A percentile compares a stretch with the other conserved stretches of the same genome.
These are phyloP conservation scores for Beauveria pseudobassiana DNA, from an alignment of 2,329 filamentous ascomycete genomes.

Conservation along the genomic window DNA sequence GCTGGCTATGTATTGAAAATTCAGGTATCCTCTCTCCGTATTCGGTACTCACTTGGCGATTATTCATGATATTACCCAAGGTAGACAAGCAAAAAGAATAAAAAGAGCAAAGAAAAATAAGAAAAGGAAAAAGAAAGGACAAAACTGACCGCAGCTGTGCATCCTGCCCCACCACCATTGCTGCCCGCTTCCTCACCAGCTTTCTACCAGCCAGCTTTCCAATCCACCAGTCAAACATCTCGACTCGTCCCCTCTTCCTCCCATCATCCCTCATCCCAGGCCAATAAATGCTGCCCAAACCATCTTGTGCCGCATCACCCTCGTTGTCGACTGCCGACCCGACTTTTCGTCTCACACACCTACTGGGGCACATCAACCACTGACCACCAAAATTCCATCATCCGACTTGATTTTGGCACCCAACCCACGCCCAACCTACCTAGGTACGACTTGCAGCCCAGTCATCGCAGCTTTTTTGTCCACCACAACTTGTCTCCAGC, in stretches of 20 bases:
- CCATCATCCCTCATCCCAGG: not conserved
- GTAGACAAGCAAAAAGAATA: no score
- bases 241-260: not conserved
- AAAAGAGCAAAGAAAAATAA: no score
- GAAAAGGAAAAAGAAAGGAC: no score
- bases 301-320: not conserved
- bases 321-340: not conserved
- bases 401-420: conserved; percentile 8
- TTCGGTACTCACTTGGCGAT: no score
- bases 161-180: not conserved
- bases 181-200: not conserved
- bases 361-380: not conserved
- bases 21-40: no score
- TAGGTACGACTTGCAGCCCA: not conserved
- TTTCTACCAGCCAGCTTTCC: not conserved
- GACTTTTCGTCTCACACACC: not conserved
- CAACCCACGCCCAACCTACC: conserved; percentile 2
- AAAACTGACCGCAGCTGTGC: no score
- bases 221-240: conserved; percentile 2
- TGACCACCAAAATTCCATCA: not conserved
- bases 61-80: no score
- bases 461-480: not conserved
- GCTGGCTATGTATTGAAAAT: not conserved
- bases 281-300: conserved; percentile 1
- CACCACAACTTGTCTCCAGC: not conserved